A percentile compares a stretch with the other conserved stretches of the same genome.
These are phyloP conservation scores for Phytophthora palmivora DNA, from an alignment of 352 stramenopile genomes.

Conservation along the genomic window DNA sequence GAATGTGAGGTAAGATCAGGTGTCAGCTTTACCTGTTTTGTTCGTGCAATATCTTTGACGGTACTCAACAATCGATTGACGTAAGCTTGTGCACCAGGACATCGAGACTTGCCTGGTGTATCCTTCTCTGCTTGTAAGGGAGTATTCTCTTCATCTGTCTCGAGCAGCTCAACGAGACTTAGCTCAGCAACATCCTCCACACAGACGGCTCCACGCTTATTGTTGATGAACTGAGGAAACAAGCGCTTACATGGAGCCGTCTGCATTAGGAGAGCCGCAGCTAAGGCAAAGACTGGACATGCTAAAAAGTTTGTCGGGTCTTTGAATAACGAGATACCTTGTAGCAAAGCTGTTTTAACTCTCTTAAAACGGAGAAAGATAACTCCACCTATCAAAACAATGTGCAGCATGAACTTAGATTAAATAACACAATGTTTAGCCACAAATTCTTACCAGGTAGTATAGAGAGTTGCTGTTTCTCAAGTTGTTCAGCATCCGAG, in stretches of 20 bases:
- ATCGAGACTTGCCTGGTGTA: neutral
- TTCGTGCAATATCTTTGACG: neutral
- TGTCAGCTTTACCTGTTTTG: neutral
- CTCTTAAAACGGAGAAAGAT: neutral
- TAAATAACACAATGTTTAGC: neutral
- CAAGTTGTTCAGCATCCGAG: neutral
- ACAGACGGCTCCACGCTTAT: neutral
- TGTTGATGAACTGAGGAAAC: neutral
- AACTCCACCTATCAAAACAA: neutral
- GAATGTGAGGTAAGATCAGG: neutral
- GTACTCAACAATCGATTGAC: neutral
- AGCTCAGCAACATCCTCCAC: neutral
- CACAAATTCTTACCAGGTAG: conserved; percentile 1
- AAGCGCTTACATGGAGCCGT: neutral
- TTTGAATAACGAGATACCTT: neutral
- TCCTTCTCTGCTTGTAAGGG: neutral
- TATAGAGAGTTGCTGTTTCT: neutral
- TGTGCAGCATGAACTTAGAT: neutral
- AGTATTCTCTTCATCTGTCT: neutral
- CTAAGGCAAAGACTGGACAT: neutral
- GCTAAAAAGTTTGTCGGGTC: neutral
- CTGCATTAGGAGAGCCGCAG: neutral
- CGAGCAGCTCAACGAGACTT: neutral
- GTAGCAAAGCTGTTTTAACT: conserved; percentile 1
- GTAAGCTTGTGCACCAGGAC: neutral